Evolutionary conservation across 768 basidiomycete genomes (phyloP).

Genomic region (Lactarius sanguifluus): DNA sequence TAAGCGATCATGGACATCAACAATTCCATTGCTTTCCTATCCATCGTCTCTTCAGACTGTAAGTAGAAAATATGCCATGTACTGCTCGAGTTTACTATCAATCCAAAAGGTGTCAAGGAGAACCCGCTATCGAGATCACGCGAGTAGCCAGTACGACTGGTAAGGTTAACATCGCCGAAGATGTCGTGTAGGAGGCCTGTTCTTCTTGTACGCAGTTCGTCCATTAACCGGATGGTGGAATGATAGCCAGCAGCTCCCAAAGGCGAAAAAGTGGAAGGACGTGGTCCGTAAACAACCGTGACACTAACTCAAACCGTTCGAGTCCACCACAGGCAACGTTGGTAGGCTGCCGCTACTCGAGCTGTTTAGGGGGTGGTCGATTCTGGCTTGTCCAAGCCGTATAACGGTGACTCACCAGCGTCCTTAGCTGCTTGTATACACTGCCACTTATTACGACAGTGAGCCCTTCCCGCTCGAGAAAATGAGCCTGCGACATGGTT

Average conservation of each 20-base stretch:
- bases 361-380: background rate
- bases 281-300: constrained; percentile 17
- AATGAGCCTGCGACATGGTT: constrained; percentile 3
- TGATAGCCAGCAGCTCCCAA: constrained; percentile 31
- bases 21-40: constrained; percentile 67
- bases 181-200: constrained; percentile 2
- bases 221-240: background rate
- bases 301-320: background rate
- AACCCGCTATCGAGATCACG: constrained; percentile 72
- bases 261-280: constrained; percentile 32
- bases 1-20: constrained; percentile 32
- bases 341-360: background rate
- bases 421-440: background rate
- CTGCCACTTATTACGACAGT: background rate
- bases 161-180: constrained; percentile 50
- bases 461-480: background rate
- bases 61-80: constrained; percentile 33
- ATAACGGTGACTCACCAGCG: background rate
- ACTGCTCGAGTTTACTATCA: constrained; percentile 11
- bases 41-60: constrained; percentile 74
- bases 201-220: background rate
- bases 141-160: constrained; percentile 50
- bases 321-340: background rate
- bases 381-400: background rate
- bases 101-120: constrained; percentile 56